Evolutionary conservation across 441 rosid species (phyloP), one percentile per base, ranked within the genome.

Genomic region (Kokia cookei): DNA sequence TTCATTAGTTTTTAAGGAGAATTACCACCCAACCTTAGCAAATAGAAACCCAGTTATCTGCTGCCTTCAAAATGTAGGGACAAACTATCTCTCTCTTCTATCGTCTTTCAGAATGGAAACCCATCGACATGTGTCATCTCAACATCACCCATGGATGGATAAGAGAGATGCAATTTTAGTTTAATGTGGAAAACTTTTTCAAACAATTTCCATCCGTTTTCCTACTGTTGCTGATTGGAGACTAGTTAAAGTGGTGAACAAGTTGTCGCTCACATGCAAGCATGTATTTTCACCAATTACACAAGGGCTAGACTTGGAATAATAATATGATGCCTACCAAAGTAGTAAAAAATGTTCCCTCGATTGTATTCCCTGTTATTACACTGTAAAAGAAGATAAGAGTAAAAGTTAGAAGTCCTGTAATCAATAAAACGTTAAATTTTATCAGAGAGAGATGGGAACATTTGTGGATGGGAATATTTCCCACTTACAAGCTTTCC

Each of bases 401-500:
- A 32, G 37, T 32, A 32, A 32, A 4, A 32, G 7, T 32, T 5
- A 32, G 37, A 32, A 32, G 7, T 4, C 35, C 35, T 32, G 35
- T 32, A 32, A 4, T 4, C 4, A 32, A 5, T 32, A 32, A 32
- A 32, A 32, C 35, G 4, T 32, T 4, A 32, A 32, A 5, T 32
- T 32, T 32, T 32, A 4, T 32, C 7, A 32, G 7, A 32, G 37
- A 32, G 5, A 32, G 37, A 32, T 32, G 42, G 19, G 15, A 32
- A 76, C 66, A 50, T 75, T 7, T 79, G 84, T 84, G 87, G 88
- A 74, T 73, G 69, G 73, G 75, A 82, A 82, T 76, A 67, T 54
- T 51, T 78, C 65, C 71, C 79, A 64, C 51, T 13, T 11, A 27
- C 50, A 43, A 43, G 54, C 54, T 45, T 58, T 65, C 19, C 7